A percentile compares a stretch with the other conserved stretches of the same genome.
Conservation (phyloP, 257 asterid species). For the Handroanthus guayacan region DNA sequence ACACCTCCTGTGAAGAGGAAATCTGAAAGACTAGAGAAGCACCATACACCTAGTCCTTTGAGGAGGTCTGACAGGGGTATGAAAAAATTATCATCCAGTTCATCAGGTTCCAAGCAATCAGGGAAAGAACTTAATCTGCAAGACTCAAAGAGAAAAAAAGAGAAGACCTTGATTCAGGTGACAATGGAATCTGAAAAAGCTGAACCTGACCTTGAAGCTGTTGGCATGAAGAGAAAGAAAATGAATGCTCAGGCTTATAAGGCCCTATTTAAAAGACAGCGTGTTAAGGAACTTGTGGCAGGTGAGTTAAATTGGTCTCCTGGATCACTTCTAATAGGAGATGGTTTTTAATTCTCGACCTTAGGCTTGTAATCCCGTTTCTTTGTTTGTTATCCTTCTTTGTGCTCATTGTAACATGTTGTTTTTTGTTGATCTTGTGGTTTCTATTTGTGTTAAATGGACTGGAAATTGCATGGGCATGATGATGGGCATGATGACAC, state of each 20-base stretch:
- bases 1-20: conserved; percentile 41
- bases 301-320: conserved; percentile 41
- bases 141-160: conserved; percentile 43
- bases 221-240: conserved; percentile 59
- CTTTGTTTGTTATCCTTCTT: neutral
- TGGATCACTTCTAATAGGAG: neutral
- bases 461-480: neutral
- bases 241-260: conserved; percentile 48
- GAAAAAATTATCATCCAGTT: conserved; percentile 38
- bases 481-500: conserved; percentile 9
- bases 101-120: conserved; percentile 43
- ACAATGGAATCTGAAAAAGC: conserved; percentile 53
- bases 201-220: conserved; percentile 43
- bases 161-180: conserved; percentile 51
- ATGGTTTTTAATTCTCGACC: neutral
- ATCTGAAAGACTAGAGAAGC: conserved; percentile 45
- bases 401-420: neutral
- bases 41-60: conserved; percentile 45
- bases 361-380: neutral
- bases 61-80: conserved; percentile 58
- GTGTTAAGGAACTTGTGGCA: conserved; percentile 30
- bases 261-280: conserved; percentile 51
- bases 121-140: conserved; percentile 37
- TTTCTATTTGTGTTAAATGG: conserved; percentile 21
- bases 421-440: conserved; percentile 31